Percentiles rank a stretch among this genome's conserved stretches.
Evolutionary conservation across 371 early-diverging fungal genomes (phyloP).

Genomic region (Circinella umbellata): DNA sequence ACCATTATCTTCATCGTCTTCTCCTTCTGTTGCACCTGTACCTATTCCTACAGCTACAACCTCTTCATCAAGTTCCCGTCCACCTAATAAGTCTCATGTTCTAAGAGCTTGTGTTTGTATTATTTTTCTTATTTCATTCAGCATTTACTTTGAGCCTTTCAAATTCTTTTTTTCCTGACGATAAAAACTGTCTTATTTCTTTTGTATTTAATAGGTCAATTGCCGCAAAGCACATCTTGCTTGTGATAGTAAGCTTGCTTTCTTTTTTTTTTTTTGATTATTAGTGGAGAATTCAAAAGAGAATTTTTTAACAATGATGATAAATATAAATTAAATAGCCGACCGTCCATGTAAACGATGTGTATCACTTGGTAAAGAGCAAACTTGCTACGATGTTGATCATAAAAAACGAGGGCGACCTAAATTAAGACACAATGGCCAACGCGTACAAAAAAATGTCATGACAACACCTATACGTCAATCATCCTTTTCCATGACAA

Average conservation of each 20-base stretch:
- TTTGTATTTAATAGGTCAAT: conserved; percentile 31
- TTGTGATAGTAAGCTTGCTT: conserved; percentile 47
- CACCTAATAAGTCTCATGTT: conserved; percentile 6
- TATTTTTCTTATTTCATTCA: neutral
- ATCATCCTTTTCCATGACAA: conserved; percentile 22
- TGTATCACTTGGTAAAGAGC: conserved; percentile 67
- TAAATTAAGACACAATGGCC: conserved; percentile 60
- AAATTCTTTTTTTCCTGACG: neutral
- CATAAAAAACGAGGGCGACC: conserved; percentile 84
- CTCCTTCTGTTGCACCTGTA: neutral
- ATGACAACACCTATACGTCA: conserved; percentile 9
- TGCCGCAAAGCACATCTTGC: conserved; percentile 54
- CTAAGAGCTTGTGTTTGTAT: conserved; percentile 14
- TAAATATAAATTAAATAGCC: conserved; percentile 34
- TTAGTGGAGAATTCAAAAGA: too few relatives aligned
- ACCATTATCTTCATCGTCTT: neutral
- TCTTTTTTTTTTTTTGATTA: neutral
- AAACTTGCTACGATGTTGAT: conserved; percentile 77
- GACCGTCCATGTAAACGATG: conserved; percentile 79
- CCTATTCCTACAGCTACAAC: neutral
- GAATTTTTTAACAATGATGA: neutral
- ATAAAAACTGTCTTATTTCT: neutral
- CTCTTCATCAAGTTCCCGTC: neutral
- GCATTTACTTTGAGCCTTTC: neutral
- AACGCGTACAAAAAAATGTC: conserved; percentile 14